Conservation (phyloP, 257 asterid genomes). For the Linderniella brevidens region DNA sequence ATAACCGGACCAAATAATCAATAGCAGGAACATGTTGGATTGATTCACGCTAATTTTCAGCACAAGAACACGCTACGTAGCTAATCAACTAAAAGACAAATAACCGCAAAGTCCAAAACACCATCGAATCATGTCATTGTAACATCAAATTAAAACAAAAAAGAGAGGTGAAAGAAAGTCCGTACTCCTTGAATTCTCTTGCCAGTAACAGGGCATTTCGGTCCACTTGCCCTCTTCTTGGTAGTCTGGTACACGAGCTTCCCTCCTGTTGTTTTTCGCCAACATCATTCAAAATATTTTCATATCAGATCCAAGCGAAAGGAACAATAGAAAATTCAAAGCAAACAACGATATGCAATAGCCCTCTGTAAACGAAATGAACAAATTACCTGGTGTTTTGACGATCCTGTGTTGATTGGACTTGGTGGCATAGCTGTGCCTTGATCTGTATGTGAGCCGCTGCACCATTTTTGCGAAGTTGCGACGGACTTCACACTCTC, state of each 20-base stretch:
- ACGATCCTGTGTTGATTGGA: constrained; percentile 2
- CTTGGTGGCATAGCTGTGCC: constrained; percentile 4
- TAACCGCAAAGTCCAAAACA: too few species aligned
- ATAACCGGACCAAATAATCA: too few species aligned
- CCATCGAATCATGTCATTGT: too few species aligned
- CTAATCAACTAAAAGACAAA: too few species aligned
- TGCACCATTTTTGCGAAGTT: neutral
- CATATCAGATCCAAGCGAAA: neutral
- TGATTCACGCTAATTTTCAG: too few species aligned
- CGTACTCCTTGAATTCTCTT: too few species aligned
- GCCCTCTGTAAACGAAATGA: neutral
- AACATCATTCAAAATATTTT: neutral
- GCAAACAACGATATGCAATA: neutral
- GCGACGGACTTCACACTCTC: neutral
- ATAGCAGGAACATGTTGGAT: too few species aligned
- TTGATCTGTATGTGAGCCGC: neutral
- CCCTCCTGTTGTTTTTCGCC: constrained; percentile 29
- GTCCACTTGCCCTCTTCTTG: constrained; percentile 23
- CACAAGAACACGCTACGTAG: too few species aligned
- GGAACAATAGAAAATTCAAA: neutral
- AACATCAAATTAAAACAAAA: too few species aligned
- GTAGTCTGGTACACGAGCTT: constrained; percentile 62
- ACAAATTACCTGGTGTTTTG: neutral
- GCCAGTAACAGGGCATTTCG: constrained; percentile 56
- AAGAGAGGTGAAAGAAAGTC: too few species aligned